Conservation (phyloP, 495 filamentous ascomycete species). For the Penicillium egyptiacum region DNA sequence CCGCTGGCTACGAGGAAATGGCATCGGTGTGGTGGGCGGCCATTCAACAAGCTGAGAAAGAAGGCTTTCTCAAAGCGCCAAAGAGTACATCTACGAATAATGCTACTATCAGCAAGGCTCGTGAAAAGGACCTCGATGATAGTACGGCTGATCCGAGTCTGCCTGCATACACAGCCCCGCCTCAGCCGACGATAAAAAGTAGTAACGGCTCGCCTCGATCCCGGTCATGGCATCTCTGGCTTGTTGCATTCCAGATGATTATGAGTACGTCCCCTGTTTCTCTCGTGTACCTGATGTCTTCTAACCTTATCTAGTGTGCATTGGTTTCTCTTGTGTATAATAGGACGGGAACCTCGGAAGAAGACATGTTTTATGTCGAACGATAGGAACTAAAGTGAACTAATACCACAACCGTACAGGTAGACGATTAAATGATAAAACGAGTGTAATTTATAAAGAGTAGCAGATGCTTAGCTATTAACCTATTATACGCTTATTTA, state of each 20-base stretch:
- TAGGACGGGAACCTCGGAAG: neutral
- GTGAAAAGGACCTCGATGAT: constrained; percentile 3
- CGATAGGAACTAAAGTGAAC: no score
- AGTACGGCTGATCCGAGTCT: constrained; percentile 1
- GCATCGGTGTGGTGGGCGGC: constrained; percentile 51
- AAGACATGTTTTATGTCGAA: no score
- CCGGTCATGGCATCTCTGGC: neutral
- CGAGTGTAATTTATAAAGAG: no score
- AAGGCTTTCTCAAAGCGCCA: constrained; percentile 16
- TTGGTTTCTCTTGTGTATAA: neutral
- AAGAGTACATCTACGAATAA: neutral
- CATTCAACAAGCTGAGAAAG: constrained; percentile 31
- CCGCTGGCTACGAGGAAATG: constrained; percentile 54
- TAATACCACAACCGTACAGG: no score
- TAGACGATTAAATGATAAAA: no score
- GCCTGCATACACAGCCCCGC: constrained; percentile 2
- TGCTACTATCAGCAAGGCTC: constrained; percentile 1
- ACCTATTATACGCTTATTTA: no score
- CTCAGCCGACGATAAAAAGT: neutral
- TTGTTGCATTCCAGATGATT: neutral
- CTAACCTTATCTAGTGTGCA: neutral
- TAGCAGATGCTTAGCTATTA: no score
- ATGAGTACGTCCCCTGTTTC: neutral
- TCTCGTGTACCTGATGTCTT: neutral
- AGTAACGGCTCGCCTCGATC: neutral